Conservation (phyloP, 371 early-diverging fungal genomes). For the Choanephora cucurbitarum region DNA sequence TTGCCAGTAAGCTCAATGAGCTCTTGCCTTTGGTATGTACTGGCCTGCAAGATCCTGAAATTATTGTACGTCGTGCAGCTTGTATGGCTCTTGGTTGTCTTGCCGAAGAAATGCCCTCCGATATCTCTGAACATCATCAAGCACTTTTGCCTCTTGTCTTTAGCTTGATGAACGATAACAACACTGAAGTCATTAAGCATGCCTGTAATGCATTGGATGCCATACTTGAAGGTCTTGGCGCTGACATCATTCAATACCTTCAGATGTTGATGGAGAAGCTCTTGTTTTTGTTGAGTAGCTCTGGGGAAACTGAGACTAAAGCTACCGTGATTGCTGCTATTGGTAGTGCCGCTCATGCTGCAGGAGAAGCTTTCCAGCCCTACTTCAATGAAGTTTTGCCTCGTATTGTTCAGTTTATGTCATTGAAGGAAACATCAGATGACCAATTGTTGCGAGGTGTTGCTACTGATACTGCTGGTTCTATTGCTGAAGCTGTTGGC, state of each 20-base stretch:
- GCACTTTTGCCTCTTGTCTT: slow-evolving; percentile 80
- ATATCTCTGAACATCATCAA: slow-evolving; percentile 76
- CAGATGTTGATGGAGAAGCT: slow-evolving; percentile 79
- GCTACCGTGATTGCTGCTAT: slow-evolving; percentile 81
- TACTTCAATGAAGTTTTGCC: slow-evolving; percentile 77
- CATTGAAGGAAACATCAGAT: slow-evolving; percentile 57
- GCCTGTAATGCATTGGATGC: slow-evolving; percentile 84
- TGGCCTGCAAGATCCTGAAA: slow-evolving; percentile 78
- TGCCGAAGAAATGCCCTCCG: slow-evolving; percentile 77
- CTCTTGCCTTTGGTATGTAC: slow-evolving; percentile 69
- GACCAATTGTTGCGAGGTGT: slow-evolving; percentile 77
- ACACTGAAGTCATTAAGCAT: slow-evolving; percentile 69
- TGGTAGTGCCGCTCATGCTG: slow-evolving; percentile 84
- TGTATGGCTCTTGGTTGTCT: slow-evolving; percentile 84
- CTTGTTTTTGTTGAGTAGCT: slow-evolving; percentile 66
- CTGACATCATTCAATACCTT: slow-evolving; percentile 72
- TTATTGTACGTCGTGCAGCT: slow-evolving; percentile 78
- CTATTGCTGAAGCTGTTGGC: slow-evolving; percentile 85
- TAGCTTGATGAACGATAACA: slow-evolving; percentile 69
- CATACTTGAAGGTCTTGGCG: slow-evolving; percentile 77
- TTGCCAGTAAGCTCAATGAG: slow-evolving; percentile 69
- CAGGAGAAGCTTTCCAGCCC: slow-evolving; percentile 68
- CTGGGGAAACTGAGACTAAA: slow-evolving; percentile 58
- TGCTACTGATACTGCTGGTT: slow-evolving; percentile 81
- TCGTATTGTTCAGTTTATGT: slow-evolving; percentile 71